phyloP scores from a whole-genome alignment of 345 rosid species.

The Murraya paniculata region DNA sequence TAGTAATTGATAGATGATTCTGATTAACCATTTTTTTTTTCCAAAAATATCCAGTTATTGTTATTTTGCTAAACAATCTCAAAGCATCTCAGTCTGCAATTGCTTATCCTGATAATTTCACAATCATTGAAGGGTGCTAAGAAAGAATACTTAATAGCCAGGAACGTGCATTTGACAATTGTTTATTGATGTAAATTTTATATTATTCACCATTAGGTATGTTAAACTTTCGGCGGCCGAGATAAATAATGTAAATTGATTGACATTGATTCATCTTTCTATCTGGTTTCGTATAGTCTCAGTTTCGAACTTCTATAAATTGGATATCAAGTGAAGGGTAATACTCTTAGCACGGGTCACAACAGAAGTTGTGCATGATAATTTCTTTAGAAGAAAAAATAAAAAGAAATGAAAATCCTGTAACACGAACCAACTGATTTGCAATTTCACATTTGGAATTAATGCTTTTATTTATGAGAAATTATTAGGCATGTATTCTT shows the following conservation, averaged over 20 bases:
- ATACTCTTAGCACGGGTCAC: too few relatives aligned
- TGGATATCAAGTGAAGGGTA: too few relatives aligned
- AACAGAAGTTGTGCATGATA: too few relatives aligned
- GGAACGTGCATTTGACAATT: not conserved
- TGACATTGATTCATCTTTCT: not conserved
- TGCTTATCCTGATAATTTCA: not conserved
- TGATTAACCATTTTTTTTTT: not conserved
- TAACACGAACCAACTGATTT: too few relatives aligned
- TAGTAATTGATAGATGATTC: not conserved
- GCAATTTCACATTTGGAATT: too few relatives aligned
- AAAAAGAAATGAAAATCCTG: too few relatives aligned
- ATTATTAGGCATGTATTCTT: too few relatives aligned
- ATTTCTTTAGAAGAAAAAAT: too few relatives aligned
- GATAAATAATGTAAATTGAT: not conserved
- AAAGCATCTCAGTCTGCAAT: not conserved
- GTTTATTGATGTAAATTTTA: not conserved
- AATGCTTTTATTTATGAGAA: too few relatives aligned
- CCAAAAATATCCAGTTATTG: not conserved
- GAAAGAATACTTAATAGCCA: not conserved
- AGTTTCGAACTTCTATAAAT: too few relatives aligned
- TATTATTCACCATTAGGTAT: too few relatives aligned
- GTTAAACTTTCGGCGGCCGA: not conserved
- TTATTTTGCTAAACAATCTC: not conserved
- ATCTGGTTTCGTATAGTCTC: not conserved
- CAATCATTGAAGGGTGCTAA: not conserved